phyloP scores from a whole-genome alignment of 75 land plant genomes.

The Pinus taeda region DNA sequence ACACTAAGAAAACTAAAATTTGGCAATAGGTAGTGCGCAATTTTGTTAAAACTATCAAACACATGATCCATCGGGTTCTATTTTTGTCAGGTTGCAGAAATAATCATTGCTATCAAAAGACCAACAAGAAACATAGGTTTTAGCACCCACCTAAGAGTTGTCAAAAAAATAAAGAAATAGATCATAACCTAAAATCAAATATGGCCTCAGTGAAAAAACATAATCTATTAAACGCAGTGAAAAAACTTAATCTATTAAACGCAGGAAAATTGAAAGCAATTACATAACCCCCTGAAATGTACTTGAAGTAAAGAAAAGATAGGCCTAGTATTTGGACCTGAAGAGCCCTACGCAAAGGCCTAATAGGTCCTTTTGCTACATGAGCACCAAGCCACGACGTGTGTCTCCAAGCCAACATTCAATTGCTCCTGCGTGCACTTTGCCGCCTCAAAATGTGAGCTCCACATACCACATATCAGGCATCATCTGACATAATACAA shows the following conservation, averaged over 20 bases:
- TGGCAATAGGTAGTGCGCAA: too few species aligned
- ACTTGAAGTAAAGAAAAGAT: neutral
- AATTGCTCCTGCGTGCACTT: conserved; percentile 29
- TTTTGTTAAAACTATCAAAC: too few species aligned
- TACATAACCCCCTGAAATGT: neutral
- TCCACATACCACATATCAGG: conserved; percentile 41
- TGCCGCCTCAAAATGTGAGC: conserved; percentile 26
- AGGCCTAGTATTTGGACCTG: conserved; percentile 19
- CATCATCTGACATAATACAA: conserved; percentile 40
- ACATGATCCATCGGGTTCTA: too few species aligned
- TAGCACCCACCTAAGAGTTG: neutral
- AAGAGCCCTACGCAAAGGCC: conserved; percentile 31
- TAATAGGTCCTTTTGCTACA: conserved; percentile 22
- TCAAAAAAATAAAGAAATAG: neutral
- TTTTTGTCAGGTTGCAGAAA: too few species aligned
- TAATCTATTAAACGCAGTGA: neutral
- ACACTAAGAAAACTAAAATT: too few species aligned
- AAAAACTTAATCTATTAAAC: neutral
- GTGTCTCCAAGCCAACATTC: conserved; percentile 34
- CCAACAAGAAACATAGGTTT: conserved; percentile 12
- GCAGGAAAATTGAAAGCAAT: neutral
- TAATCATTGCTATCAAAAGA: too few species aligned
- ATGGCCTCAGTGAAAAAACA: neutral
- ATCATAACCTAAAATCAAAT: neutral
- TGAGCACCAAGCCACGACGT: conserved; percentile 34